Conservation (phyloP, 495 filamentous ascomycete species). For the Extremus antarcticus region DNA sequence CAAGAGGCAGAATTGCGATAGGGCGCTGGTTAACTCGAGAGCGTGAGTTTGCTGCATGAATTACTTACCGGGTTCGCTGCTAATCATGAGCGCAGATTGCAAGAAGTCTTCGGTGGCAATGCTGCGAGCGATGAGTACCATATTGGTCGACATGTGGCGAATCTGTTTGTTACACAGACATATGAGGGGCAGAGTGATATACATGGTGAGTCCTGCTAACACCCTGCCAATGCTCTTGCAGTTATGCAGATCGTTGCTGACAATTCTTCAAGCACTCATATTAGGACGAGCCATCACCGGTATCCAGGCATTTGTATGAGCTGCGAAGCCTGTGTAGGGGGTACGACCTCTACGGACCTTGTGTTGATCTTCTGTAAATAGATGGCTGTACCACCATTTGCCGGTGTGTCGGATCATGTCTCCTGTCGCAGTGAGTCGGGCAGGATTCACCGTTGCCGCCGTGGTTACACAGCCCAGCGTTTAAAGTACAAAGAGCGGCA, state of each 20-base stretch:
- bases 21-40: slow-evolving; percentile 68
- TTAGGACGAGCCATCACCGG: slow-evolving; percentile 61
- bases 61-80: slow-evolving; percentile 1
- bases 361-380: not conserved
- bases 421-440: no score
- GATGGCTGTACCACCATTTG: not conserved
- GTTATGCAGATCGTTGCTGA: slow-evolving; percentile 19
- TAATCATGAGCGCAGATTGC: slow-evolving; percentile 44
- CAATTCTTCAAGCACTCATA: slow-evolving; percentile 43
- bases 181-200: slow-evolving; percentile 98
- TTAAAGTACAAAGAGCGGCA: no score
- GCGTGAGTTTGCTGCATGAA: not conserved
- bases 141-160: slow-evolving; percentile 90
- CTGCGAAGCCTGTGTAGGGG: no score
- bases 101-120: slow-evolving; percentile 95
- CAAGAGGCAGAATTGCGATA: slow-evolving; percentile 95
- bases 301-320: slow-evolving; percentile 48
- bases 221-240: not conserved
- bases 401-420: not conserved
- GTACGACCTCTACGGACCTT: no score
- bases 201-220: slow-evolving; percentile 54
- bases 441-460: no score
- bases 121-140: slow-evolving; percentile 93
- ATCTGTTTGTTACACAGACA: slow-evolving; percentile 93
- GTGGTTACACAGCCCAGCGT: no score